Evolutionary conservation across 2,329 filamentous ascomycete genomes (phyloP).

Genomic region (Microcera coccophila): DNA sequence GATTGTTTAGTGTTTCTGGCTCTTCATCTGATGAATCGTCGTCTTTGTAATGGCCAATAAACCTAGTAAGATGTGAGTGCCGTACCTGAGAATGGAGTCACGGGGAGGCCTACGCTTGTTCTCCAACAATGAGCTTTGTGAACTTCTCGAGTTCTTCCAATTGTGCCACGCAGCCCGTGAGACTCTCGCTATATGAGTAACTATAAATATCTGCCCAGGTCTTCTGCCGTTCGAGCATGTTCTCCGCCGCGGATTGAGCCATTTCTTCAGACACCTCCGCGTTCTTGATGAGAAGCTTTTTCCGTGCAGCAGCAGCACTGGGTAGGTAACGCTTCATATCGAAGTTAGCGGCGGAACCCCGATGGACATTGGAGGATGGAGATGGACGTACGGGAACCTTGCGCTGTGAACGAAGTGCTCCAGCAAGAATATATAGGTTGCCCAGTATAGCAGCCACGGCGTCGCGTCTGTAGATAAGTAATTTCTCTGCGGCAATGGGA

Average conservation of each 20-base stretch:
- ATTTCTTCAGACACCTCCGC: slow-evolving; percentile 42
- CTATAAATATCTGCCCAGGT: slow-evolving; percentile 57
- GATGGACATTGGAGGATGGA: neutral
- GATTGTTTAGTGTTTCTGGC: slow-evolving; percentile 12
- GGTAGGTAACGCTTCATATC: slow-evolving; percentile 48
- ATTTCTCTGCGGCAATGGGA: slow-evolving; percentile 44
- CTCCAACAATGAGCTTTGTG: slow-evolving; percentile 56
- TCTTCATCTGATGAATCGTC: slow-evolving; percentile 22
- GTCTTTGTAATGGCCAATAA: slow-evolving; percentile 30
- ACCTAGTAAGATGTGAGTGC: too few relatives aligned
- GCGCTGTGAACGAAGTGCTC: slow-evolving; percentile 48
- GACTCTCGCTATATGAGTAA: slow-evolving; percentile 50
- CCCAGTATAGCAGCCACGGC: slow-evolving; percentile 55
- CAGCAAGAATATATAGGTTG: slow-evolving; percentile 56
- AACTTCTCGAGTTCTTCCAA: slow-evolving; percentile 52
- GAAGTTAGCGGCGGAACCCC: neutral
- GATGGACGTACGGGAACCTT: slow-evolving; percentile 44
- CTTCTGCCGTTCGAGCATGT: slow-evolving; percentile 33
- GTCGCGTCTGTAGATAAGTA: slow-evolving; percentile 51
- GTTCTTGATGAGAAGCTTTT: slow-evolving; percentile 49
- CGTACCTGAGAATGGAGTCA: too few relatives aligned
- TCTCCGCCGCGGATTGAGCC: slow-evolving; percentile 15
- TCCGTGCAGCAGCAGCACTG: slow-evolving; percentile 50
- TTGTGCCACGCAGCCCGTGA: slow-evolving; percentile 53
- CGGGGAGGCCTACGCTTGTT: slow-evolving; percentile 39